Percentiles rank a stretch among this genome's conserved stretches.
Conservation (phyloP, 345 rosid species). For the Eucalyptus globulus region DNA sequence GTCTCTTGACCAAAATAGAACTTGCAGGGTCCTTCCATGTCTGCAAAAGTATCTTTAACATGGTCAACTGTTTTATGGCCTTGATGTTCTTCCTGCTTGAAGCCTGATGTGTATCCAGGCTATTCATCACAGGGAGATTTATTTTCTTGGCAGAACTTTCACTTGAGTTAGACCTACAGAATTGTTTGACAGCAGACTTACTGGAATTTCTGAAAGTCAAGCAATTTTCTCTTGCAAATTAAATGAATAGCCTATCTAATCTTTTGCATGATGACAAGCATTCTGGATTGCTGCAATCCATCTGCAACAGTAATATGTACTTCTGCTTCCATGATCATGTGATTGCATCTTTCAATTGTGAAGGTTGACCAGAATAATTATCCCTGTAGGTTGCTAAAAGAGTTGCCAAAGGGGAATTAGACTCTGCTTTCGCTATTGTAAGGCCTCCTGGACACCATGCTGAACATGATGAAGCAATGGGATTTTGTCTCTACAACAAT, state of each 20-base stretch:
- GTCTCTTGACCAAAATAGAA: not conserved
- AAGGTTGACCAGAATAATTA: not conserved
- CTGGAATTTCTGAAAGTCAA: not conserved
- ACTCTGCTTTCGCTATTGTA: constrained; percentile 80
- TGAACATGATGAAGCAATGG: constrained; percentile 75
- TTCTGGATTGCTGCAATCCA: not conserved
- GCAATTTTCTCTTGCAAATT: not conserved
- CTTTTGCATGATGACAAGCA: not conserved
- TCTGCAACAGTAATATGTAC: not conserved
- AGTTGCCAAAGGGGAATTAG: constrained; percentile 78
- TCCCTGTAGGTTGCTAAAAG: constrained; percentile 43
- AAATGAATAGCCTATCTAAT: not conserved
- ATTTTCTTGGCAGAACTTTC: not conserved
- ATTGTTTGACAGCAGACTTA: not conserved
- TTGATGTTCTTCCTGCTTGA: not conserved
- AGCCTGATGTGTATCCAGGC: not conserved
- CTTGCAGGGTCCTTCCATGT: not conserved
- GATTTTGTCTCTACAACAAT: constrained; percentile 90
- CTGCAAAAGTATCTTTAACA: not conserved
- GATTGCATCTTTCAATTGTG: not conserved
- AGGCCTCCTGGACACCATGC: constrained; percentile 99
- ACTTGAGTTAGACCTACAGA: not conserved
- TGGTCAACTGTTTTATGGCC: not conserved
- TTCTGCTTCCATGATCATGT: not conserved
- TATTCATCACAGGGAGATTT: not conserved